These are phyloP conservation scores for Phialophora verrucosa DNA, from an alignment of 2,329 filamentous ascomycete genomes.

Conservation along the genomic window DNA sequence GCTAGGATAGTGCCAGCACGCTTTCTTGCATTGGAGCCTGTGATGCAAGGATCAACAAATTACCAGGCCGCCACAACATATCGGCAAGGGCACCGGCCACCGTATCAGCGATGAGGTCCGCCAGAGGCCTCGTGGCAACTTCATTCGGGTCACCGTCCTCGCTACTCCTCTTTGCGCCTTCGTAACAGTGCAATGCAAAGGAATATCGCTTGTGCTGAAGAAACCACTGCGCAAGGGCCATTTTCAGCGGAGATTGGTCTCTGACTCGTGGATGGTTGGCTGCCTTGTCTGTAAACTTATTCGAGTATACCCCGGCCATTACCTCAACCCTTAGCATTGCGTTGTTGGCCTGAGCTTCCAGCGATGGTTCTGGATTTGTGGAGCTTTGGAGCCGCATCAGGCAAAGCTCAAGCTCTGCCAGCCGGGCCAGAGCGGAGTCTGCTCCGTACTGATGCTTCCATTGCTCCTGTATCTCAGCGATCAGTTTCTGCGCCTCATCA, in stretches of 20 bases:
- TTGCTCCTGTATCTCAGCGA: constrained; percentile 17
- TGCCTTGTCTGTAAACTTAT: constrained; percentile 18
- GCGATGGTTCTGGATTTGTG: not conserved
- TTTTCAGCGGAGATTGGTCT: not conserved
- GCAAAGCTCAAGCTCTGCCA: constrained; percentile 23
- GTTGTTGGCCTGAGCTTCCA: constrained; percentile 24
- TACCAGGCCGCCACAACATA: not conserved
- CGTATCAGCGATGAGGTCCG: constrained; percentile 19
- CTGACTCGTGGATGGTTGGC: not conserved
- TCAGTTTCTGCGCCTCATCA: constrained; percentile 16
- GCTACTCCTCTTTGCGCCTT: not conserved
- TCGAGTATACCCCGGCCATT: constrained; percentile 16
- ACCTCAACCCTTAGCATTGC: constrained; percentile 26
- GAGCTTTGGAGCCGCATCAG: constrained; percentile 22
- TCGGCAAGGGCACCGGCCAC: constrained; percentile 9
- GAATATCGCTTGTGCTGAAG: constrained; percentile 25
- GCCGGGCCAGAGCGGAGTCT: constrained; percentile 20
- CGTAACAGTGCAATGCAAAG: constrained; percentile 28
- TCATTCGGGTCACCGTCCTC: not conserved
- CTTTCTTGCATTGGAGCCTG: constrained; percentile 14
- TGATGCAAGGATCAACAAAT: constrained; percentile 12
- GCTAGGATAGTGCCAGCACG: constrained; percentile 2
- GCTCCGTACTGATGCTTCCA: constrained; percentile 22
- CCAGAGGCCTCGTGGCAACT: constrained; percentile 4
- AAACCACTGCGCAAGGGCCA: constrained; percentile 26